These are phyloP conservation scores for Scheffersomyces quercinus DNA, from an alignment of 1,139 yeast genomes.

Conservation along the genomic window DNA sequence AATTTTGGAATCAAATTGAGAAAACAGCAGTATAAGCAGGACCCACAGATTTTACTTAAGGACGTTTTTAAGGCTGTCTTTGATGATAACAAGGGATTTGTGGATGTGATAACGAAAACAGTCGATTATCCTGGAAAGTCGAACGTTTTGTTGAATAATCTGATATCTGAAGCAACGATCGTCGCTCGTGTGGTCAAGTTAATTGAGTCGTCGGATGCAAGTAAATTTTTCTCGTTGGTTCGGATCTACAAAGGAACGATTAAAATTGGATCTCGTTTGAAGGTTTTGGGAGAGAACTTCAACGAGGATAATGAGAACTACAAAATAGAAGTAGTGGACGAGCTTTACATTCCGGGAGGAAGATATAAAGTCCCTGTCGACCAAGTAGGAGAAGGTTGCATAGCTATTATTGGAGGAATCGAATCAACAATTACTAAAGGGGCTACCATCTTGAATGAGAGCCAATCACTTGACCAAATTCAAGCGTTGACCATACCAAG, in stretches of 20 bases:
- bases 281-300: constrained; percentile 59
- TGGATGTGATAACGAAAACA: constrained; percentile 43
- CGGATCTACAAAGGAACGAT: constrained; percentile 65
- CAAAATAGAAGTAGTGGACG: constrained; percentile 42
- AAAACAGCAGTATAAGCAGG: constrained; percentile 43
- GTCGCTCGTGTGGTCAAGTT: constrained; percentile 65
- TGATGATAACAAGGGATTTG: constrained; percentile 52
- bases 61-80: constrained; percentile 59
- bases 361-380: constrained; percentile 63
- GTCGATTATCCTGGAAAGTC: constrained; percentile 43
- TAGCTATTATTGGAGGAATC: constrained; percentile 68
- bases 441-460: constrained; percentile 50
- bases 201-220: constrained; percentile 52
- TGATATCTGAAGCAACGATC: constrained; percentile 3
- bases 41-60: constrained; percentile 58
- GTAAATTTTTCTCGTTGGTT: constrained; percentile 53
- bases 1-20: constrained; percentile 47
- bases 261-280: constrained; percentile 45
- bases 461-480: constrained; percentile 1
- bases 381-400: constrained; percentile 60
- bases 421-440: constrained; percentile 56
- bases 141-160: constrained; percentile 17
- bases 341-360: constrained; percentile 66
- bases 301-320: constrained; percentile 56
- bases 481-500: constrained; percentile 22